These are phyloP conservation scores for Ceratocystis cubensis DNA, from an alignment of 2,329 filamentous ascomycete species.

Conservation along the genomic window DNA sequence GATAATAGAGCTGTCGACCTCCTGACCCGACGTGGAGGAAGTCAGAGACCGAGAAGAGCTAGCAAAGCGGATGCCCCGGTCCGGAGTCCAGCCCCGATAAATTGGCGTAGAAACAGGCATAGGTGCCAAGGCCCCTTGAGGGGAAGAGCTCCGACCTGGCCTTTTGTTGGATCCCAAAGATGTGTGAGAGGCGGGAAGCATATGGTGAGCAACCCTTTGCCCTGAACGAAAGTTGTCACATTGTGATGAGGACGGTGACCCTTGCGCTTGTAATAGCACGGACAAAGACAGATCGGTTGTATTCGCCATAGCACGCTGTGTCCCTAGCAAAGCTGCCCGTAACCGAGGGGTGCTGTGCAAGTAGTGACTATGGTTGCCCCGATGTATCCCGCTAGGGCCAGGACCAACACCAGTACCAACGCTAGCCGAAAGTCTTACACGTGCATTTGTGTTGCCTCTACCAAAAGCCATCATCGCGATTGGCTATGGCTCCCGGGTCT, in stretches of 20 bases:
- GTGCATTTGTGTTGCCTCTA: conserved; percentile 11
- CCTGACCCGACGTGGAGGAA: background rate
- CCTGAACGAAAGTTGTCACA: background rate
- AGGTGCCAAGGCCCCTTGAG: background rate
- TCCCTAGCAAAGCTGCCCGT: background rate
- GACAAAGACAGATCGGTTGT: background rate
- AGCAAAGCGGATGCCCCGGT: conserved; percentile 17
- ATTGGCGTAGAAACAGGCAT: background rate
- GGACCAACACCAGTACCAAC: background rate
- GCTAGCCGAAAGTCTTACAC: conserved; percentile 7
- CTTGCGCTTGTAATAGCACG: background rate
- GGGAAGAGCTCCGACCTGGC: background rate
- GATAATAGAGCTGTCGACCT: background rate
- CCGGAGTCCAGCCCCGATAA: conserved; percentile 4
- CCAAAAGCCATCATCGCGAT: conserved; percentile 13
- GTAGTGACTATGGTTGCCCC: background rate
- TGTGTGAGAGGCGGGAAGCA: background rate
- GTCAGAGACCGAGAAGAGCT: background rate
- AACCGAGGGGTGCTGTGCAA: background rate
- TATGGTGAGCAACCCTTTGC: background rate
- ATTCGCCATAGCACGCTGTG: background rate
- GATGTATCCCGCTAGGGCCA: background rate
- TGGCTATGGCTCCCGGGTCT: background rate
- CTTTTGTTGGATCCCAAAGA: background rate
- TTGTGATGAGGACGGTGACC: background rate